Evolutionary conservation across 2,329 filamentous ascomycete species (phyloP).

Genomic region (Nigrograna mackinnonii): DNA sequence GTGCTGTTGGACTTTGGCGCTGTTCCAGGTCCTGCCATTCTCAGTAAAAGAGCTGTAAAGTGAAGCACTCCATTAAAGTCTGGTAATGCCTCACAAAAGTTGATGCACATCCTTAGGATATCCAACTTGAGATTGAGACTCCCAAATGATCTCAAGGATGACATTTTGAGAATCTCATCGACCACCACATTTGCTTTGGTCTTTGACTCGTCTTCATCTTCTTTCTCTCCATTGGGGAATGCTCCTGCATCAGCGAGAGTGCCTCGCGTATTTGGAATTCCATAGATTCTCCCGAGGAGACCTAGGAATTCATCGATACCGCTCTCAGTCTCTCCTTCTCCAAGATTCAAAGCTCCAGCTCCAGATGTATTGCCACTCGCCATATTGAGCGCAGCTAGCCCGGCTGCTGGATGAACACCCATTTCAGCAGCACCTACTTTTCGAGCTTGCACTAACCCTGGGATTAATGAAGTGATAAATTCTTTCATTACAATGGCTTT

Average conservation of each 20-base stretch:
- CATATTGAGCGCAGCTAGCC: constrained; percentile 71
- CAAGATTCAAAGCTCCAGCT: constrained; percentile 69
- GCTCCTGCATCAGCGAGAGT: constrained; percentile 41
- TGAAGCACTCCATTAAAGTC: constrained; percentile 89
- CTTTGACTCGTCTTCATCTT: constrained; percentile 5
- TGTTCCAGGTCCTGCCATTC: constrained; percentile 78
- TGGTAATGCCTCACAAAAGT: constrained; percentile 89
- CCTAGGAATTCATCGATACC: constrained; percentile 47
- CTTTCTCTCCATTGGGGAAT: constrained; percentile 8
- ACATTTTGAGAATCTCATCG: constrained; percentile 62
- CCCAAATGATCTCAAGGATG: constrained; percentile 64
- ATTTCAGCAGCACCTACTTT: constrained; percentile 95
- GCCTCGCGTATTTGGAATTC: constrained; percentile 38
- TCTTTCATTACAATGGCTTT: constrained; percentile 90
- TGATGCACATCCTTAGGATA: constrained; percentile 85
- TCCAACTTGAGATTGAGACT: constrained; percentile 81
- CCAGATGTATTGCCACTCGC: constrained; percentile 64
- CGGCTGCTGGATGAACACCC: constrained; percentile 91
- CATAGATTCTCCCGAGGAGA: constrained; percentile 46
- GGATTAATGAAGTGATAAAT: constrained; percentile 79
- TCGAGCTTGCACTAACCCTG: constrained; percentile 84
- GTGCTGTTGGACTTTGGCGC: constrained; percentile 70
- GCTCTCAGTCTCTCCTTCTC: constrained; percentile 39
- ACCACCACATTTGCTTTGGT: constrained; percentile 37
- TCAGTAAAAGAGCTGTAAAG: constrained; percentile 82